Base-by-base conservation (phyloP, 768 basidiomycete species). In the Lentinula guzmanii region DNA sequence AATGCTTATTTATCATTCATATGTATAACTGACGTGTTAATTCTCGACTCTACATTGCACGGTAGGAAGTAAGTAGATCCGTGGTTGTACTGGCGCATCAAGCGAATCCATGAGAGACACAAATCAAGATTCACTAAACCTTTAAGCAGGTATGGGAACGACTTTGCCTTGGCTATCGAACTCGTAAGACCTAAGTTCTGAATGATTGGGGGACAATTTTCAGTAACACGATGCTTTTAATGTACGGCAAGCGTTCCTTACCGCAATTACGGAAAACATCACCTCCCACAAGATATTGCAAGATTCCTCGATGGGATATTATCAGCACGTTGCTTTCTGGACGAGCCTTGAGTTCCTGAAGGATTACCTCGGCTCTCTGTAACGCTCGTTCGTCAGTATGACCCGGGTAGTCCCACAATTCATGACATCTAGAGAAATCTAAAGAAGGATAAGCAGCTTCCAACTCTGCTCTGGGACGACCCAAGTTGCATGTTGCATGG, bases 281-380 rank as follows among this genome's bases (percentile, higher is more conserved):
- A 3, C 60, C 62, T 5, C 57, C 57, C 3, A 63, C 52, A 3
- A 65, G 58, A 57, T 63, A 66, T 9, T 46, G 28, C 8, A 66
- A 61, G 31, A 65, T 65, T 48, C 58, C 66, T n/a, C 66, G 64
- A 59, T 66, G 66, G 18, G 55, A 54, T 21, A 65, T 56, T 13
- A 65, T 39, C 1, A 66, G 59, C 45, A 65, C 65, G 59, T 63
- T 53, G 24, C 51, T 51, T 28, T 61, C 66, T 0, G 61, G 43
- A 6, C 66, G 55, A 31, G 42, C 39, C n/a, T 51, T 55, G 8
- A 66, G 52, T 39, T 39, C 62, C 15, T 52, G 39, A 16, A 62
- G 61, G n/a, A 66, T 55, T 24, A 48, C 34, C 45, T 54, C 39
- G 8, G 66, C 66, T 15, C 66, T 57, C 24, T 16, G 45, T 18